A percentile compares a stretch with the other conserved stretches of the same genome.
phyloP scores from a whole-genome alignment of 306 rosid species.

The Arachis hypogaea region DNA sequence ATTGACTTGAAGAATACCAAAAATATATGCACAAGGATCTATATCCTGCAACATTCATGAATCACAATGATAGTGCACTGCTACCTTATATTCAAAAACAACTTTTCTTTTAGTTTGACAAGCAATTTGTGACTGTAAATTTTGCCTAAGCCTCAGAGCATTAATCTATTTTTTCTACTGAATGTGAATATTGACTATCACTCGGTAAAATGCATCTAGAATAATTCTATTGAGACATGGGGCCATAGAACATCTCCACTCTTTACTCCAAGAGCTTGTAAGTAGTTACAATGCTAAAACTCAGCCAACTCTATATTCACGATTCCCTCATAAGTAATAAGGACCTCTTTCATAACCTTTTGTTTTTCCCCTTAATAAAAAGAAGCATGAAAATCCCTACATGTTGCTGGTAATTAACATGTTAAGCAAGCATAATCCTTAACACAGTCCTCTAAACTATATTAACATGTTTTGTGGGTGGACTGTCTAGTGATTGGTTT shows the following conservation, averaged over 20 bases:
- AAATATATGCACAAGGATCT: background rate
- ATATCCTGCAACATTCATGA: conserved; percentile 18
- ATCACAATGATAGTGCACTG: conserved; percentile 1
- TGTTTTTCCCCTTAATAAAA: no score
- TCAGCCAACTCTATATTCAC: no score
- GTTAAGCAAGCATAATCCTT: background rate
- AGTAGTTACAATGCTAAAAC: no score
- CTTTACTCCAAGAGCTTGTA: no score
- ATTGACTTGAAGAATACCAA: conserved; percentile 8
- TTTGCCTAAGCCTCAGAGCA: background rate
- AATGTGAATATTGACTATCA: background rate
- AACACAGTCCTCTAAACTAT: background rate
- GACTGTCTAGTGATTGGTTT: no score
- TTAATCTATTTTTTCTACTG: background rate
- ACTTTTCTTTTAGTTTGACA: background rate
- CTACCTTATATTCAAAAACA: background rate
- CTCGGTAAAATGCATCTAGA: background rate
- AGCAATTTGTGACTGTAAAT: background rate
- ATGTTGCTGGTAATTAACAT: no score
- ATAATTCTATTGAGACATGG: background rate
- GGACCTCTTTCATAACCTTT: no score
- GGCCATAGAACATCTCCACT: background rate
- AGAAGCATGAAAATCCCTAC: no score
- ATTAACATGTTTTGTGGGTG: background rate
- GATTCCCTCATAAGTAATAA: no score